Conservation (phyloP, 202 grass and related monocot species). For the Carex arenaria region DNA sequence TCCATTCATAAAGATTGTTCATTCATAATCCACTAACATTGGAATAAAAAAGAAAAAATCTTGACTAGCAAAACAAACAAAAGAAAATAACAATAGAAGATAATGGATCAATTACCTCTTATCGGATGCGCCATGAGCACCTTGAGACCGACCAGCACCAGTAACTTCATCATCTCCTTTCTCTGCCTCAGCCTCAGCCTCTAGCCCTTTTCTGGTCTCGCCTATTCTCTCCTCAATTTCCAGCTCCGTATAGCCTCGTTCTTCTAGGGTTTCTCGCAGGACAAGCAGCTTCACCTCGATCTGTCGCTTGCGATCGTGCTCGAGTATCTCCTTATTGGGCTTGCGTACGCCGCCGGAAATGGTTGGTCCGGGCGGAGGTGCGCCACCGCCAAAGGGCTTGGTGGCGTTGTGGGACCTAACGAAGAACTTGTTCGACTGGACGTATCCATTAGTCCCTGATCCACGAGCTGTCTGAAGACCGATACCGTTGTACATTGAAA, state of each 20-base stretch:
- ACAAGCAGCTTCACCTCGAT: conserved; percentile 69
- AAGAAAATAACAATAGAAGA: not conserved
- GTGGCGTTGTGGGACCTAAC: conserved; percentile 38
- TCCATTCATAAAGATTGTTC: not conserved
- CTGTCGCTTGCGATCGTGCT: conserved; percentile 92
- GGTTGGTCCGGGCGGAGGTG: not conserved
- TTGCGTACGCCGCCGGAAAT: conserved; percentile 47
- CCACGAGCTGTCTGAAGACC: conserved; percentile 88
- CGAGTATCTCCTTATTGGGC: conserved; percentile 94
- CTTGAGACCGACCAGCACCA: not conserved
- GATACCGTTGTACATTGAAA: conserved; percentile 90
- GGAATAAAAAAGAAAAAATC: not conserved
- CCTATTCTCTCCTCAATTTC: conserved; percentile 70
- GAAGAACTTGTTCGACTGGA: conserved; percentile 96
- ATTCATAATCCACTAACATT: not conserved
- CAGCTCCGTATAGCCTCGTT: conserved; percentile 84
- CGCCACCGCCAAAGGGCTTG: conserved; percentile 17
- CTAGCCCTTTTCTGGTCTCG: conserved; percentile 44
- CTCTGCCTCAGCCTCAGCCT: conserved; percentile 36
- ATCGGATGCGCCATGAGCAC: not conserved
- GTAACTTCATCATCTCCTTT: conserved; percentile 9
- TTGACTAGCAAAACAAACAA: not conserved
- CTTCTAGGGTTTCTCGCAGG: conserved; percentile 80
- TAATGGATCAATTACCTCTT: conserved; percentile 43
- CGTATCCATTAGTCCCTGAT: conserved; percentile 86